These are phyloP conservation scores for Lachancea dasiensis DNA, from an alignment of 805 yeast species.

Conservation along the genomic window DNA sequence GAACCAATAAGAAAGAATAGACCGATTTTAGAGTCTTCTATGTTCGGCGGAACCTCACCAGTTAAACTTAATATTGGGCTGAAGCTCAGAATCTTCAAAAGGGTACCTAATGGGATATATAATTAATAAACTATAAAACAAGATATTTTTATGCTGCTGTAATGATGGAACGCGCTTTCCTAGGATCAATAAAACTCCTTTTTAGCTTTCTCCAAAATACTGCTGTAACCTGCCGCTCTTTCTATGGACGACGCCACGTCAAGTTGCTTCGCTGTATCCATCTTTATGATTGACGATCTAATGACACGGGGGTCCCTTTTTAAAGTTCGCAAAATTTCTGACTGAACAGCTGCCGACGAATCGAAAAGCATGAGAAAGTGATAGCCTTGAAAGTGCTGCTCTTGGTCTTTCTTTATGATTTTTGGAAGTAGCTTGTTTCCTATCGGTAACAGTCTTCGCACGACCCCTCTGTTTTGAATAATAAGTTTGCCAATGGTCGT, in stretches of 20 bases:
- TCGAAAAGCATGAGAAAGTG: constrained; percentile 86
- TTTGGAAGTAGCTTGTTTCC: constrained; percentile 78
- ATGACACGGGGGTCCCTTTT: constrained; percentile 88
- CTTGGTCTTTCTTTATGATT: constrained; percentile 78
- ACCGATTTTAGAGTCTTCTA: constrained; percentile 10
- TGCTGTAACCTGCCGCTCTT: constrained; percentile 33
- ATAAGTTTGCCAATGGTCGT: constrained; percentile 76
- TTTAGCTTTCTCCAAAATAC: constrained; percentile 22
- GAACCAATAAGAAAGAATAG: constrained; percentile 18
- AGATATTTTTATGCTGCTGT: not conserved
- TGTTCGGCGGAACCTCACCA: too few relatives aligned
- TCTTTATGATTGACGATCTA: constrained; percentile 66
- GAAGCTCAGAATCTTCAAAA: too few relatives aligned
- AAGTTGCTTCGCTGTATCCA: constrained; percentile 45
- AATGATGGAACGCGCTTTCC: not conserved
- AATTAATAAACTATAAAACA: constrained; percentile 6
- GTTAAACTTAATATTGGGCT: too few relatives aligned
- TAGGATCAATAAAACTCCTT: constrained; percentile 4
- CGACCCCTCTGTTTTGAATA: constrained; percentile 88
- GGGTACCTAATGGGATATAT: not conserved
- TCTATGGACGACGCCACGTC: constrained; percentile 55
- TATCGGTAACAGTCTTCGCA: constrained; percentile 71
- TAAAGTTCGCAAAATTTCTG: constrained; percentile 73
- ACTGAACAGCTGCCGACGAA: constrained; percentile 77
- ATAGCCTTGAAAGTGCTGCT: constrained; percentile 83